Percentiles rank a stretch among this genome's conserved stretches.
These are phyloP conservation scores for Mycena galericulata DNA, from an alignment of 768 basidiomycete genomes.

Conservation along the genomic window DNA sequence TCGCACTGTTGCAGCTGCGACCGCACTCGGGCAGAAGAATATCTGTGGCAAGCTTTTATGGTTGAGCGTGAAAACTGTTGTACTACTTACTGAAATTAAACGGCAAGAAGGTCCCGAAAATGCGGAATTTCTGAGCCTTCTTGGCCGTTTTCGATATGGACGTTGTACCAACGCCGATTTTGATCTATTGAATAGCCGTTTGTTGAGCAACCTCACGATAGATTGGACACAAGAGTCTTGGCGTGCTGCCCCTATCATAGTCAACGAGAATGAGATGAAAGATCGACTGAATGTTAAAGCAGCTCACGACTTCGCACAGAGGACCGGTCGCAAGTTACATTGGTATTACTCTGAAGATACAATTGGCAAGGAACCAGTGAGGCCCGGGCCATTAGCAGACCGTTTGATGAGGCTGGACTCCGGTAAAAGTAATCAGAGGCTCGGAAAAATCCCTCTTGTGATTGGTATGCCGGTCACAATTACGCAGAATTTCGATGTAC, in stretches of 20 bases:
- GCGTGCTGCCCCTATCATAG: not conserved
- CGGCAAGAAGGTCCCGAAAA: conserved; percentile 17
- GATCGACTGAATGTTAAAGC: not conserved
- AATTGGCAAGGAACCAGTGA: not conserved
- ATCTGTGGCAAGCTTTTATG: conserved; percentile 26
- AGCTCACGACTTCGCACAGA: not conserved
- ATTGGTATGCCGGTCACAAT: conserved; percentile 48
- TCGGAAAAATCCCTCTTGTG: conserved; percentile 41
- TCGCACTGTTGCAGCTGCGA: not conserved
- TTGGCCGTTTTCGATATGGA: conserved; percentile 5
- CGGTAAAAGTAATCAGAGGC: conserved; percentile 32
- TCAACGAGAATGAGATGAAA: conserved; percentile 2
- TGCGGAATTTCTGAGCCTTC: conserved; percentile 1
- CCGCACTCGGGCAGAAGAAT: not conserved
- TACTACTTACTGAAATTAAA: conserved; percentile 10
- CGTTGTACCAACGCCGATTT: conserved; percentile 36
- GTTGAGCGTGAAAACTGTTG: conserved; percentile 27
- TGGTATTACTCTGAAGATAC: not conserved
- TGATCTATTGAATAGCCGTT: conserved; percentile 22
- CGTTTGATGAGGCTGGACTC: conserved; percentile 7
- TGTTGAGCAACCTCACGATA: not conserved
- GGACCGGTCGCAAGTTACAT: not conserved
- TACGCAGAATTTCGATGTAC: conserved; percentile 42
- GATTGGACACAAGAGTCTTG: conserved; percentile 16
- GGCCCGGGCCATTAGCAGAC: not conserved